A percentile compares a stretch with the other conserved stretches of the same genome.
Evolutionary conservation across 129 eudicot species (phyloP).

Genomic region (Escallonia herrerae): DNA sequence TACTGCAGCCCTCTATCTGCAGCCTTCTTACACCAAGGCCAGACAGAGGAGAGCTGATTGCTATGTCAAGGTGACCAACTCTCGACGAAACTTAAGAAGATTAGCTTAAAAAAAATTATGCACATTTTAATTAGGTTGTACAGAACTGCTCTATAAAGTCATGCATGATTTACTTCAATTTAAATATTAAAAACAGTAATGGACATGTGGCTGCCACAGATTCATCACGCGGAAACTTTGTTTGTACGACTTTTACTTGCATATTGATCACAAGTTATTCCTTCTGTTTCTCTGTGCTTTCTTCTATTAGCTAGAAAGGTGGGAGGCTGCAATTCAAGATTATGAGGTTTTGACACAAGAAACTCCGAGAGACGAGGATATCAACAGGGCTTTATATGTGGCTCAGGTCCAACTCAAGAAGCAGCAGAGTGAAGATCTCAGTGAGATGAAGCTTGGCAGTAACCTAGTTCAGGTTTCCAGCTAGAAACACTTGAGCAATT

Average conservation of each 20-base stretch:
- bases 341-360: constrained; percentile 56
- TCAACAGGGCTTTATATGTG: constrained; percentile 36
- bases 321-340: constrained; percentile 74
- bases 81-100: too few species aligned
- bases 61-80: constrained; percentile 50
- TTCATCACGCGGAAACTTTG: too few species aligned
- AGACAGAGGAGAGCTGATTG: constrained; percentile 77
- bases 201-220: too few species aligned
- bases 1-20: constrained; percentile 42
- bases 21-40: constrained; percentile 70
- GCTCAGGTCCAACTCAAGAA: constrained; percentile 48
- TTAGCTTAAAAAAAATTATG: too few species aligned
- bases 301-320: constrained; percentile 64
- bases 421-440: constrained; percentile 20
- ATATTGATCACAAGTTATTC: not conserved
- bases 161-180: too few species aligned
- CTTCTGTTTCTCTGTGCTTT: not conserved
- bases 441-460: constrained; percentile 14
- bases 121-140: too few species aligned
- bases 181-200: too few species aligned
- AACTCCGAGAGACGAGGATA: constrained; percentile 43
- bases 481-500: constrained; percentile 28
- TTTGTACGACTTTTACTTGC: too few species aligned
- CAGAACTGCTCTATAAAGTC: too few species aligned
- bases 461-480: constrained; percentile 22